Base-by-base conservation (phyloP, 2,329 filamentous ascomycete genomes). In the Clathrospora elynae region DNA sequence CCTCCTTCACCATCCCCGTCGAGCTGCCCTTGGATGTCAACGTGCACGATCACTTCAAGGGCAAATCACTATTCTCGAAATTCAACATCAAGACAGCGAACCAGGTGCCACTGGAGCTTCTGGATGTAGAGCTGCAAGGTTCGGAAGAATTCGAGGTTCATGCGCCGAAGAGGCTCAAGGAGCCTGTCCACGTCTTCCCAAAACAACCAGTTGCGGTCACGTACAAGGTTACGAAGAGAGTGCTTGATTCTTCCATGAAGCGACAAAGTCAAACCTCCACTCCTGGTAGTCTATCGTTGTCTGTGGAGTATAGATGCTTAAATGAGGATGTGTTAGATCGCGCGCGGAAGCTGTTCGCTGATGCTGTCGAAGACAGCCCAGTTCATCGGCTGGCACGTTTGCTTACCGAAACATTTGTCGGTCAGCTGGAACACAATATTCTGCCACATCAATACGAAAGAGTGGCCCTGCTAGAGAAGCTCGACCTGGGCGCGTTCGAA, bases 1-100 rank as follows among this genome's bases (percentile, higher is more conserved):
- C 79, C 11, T 77, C 78, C 6, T 79, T 81, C 13, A 81, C 78
- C 3, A 77, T 95, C 13, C 80, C 85, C 2, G 86, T 93, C 2
- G 80, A 87, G 1, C 76, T 99, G 4, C 88, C 90, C 0, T 78
- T 99, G 3, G 91, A 92, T 3, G 93, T 99, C 50, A 97, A 97
- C 54, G 93, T 99, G 5, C 91, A 97, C 61, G 93, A 99, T 58
- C 83, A 95, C 18, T 97, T 97, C 75, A 95, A 96, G 65, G 83
- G 89, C 51, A 75, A 84, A 6, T 79, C 83, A 0, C 77, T 97
- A 0, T 93, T 93, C 62, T 96, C 91, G 0, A 86, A 86, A 7
- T 99, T 99, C 67, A 95, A 88, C 10, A 86, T 99, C 37, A 90
- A 89, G 9, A 90, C 91, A 0, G 86, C 89, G 1, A 88, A 79